phyloP scores from a whole-genome alignment of 176 grass and related monocot species.

The Cocos nucifera region DNA sequence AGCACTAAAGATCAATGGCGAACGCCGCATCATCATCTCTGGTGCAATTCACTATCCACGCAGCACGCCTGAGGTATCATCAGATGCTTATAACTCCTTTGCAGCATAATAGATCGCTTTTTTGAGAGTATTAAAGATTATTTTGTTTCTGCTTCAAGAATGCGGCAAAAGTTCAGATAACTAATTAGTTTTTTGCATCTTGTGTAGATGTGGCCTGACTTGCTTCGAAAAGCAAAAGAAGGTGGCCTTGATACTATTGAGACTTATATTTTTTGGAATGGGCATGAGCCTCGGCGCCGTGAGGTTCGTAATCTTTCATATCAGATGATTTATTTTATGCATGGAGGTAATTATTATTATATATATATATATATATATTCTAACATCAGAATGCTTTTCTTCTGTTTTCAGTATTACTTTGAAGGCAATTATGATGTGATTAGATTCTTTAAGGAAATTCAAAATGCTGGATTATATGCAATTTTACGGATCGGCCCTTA shows the following conservation, averaged over 20 bases:
- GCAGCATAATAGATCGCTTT: background rate
- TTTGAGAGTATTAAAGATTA: background rate
- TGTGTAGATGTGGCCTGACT: conserved; percentile 59
- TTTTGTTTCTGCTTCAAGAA: background rate
- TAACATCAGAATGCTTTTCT: background rate
- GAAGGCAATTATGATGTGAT: conserved; percentile 46
- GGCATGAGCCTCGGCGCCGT: conserved; percentile 37
- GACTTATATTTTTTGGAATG: conserved; percentile 75
- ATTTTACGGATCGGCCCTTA: conserved; percentile 76
- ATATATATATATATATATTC: background rate
- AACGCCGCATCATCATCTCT: conserved; percentile 19
- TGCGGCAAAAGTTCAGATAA: background rate
- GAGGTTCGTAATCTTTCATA: conserved; percentile 19
- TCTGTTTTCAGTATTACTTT: conserved; percentile 48
- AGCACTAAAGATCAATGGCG: conserved; percentile 21
- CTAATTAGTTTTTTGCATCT: too few relatives aligned
- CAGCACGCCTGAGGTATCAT: conserved; percentile 30
- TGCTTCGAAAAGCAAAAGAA: conserved; percentile 50
- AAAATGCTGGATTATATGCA: conserved; percentile 48
- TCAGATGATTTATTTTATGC: background rate
- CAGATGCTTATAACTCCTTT: background rate
- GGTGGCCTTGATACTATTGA: conserved; percentile 48
- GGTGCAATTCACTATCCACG: conserved; percentile 43
- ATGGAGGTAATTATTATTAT: background rate
- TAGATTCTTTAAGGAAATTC: conserved; percentile 55